Conservation (phyloP, 257 asterid genomes). For the Solanum gandarillasii region DNA sequence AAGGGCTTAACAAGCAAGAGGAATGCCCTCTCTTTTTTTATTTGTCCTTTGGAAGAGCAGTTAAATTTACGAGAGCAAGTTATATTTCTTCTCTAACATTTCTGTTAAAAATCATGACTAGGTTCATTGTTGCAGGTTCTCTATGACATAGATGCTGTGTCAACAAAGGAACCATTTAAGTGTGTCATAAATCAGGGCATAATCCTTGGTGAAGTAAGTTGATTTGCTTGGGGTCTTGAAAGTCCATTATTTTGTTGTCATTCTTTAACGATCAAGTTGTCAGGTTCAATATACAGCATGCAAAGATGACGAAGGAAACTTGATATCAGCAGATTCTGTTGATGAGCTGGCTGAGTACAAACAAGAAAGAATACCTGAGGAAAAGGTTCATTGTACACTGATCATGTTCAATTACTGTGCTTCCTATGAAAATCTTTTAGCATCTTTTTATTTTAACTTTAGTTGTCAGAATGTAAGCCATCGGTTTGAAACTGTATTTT, state of each 20-base stretch:
- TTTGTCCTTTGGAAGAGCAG: not conserved
- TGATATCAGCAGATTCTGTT: conserved; percentile 65
- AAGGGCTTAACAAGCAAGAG: not conserved
- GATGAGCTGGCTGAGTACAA: conserved; percentile 30
- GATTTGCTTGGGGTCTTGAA: conserved; percentile 5
- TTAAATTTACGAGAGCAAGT: not conserved
- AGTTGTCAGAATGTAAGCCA: not conserved
- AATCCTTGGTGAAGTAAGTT: conserved; percentile 92
- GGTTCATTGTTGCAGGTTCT: conserved; percentile 59
- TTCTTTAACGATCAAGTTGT: conserved; percentile 21
- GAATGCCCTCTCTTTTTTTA: not conserved
- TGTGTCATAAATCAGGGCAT: conserved; percentile 99
- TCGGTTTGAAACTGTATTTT: not conserved
- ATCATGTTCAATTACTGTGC: not conserved
- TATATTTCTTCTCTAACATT: not conserved
- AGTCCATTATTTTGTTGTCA: conserved; percentile 4
- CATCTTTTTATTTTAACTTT: not conserved
- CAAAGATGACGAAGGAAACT: conserved; percentile 69
- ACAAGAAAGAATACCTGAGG: conserved; percentile 71
- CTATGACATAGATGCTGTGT: conserved; percentile 79
- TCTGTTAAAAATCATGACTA: not conserved
- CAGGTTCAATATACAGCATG: conserved; percentile 82
- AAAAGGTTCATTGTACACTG: conserved; percentile 34
- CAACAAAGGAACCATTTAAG: conserved; percentile 88
- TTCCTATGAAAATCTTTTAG: not conserved